These are phyloP conservation scores for Hirschfeldia incana DNA, from an alignment of 345 rosid species.

Conservation along the genomic window DNA sequence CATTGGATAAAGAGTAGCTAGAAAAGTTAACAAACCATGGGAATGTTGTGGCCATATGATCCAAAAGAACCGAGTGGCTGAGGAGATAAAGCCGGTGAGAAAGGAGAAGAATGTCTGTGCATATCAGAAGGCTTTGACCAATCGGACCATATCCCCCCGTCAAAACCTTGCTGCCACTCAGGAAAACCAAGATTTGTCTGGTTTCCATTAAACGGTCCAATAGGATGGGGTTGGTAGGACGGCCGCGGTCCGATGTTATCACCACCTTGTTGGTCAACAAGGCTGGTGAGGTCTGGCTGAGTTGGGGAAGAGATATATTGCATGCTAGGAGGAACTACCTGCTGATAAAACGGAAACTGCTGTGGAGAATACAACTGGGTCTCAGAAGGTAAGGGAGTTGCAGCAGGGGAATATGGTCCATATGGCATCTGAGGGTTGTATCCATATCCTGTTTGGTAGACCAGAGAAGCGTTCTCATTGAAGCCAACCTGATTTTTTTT, in stretches of 20 bases:
- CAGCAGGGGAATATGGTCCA: constrained; percentile 87
- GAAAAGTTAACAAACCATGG: constrained; percentile 52
- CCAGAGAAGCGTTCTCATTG: constrained; percentile 71
- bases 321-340: constrained; percentile 67
- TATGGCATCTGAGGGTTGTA: constrained; percentile 83
- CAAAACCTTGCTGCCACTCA: constrained; percentile 73
- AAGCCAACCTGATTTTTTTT: constrained; percentile 58
- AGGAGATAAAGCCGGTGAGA: constrained; percentile 72
- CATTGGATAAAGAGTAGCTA: not conserved
- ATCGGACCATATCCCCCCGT: constrained; percentile 86
- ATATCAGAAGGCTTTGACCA: constrained; percentile 74
- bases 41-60: constrained; percentile 63
- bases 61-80: constrained; percentile 68
- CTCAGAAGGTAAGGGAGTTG: constrained; percentile 75
- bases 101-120: constrained; percentile 61
- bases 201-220: constrained; percentile 75
- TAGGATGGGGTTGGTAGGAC: constrained; percentile 60
- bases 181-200: constrained; percentile 60
- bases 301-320: constrained; percentile 70
- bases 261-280: constrained; percentile 74
- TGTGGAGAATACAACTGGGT: constrained; percentile 70
- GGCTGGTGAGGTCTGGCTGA: constrained; percentile 60
- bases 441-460: constrained; percentile 81
- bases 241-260: constrained; percentile 68
- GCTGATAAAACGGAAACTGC: constrained; percentile 75